Base-by-base conservation (phyloP, 164 flowering plant genomes). In the Tinospora cordifolia region DNA sequence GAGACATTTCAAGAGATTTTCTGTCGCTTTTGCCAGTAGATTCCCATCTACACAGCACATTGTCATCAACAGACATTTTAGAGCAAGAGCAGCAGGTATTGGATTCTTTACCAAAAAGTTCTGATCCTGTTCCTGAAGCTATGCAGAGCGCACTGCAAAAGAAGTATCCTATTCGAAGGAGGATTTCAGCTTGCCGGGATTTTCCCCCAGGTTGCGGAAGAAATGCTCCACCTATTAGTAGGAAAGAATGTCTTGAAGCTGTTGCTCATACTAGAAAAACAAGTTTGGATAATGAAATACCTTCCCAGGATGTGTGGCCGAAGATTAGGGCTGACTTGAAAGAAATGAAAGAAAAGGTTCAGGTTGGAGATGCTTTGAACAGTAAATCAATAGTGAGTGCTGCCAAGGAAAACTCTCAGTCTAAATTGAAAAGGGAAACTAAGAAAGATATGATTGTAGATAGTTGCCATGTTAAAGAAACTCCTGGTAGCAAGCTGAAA, bases 141-240 rank as follows among this genome's bases (percentile, higher is more conserved):
- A 27, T 25, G 51, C 63, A 69, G 59, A 40, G 38, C 21, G 47
- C 24, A 14, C 0, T 64, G 14, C 22, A 36, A 22, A 74, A 68
- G 62, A 79, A 74, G 6, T 86, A 75, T 71, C 87, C 84, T 75
- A 81, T 82, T 40, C 79, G 74, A 22, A 81, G 83, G 75, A 84
- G 75, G 69, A 59, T 85, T 62, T 83, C 79, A 0, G 74, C 75
- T 21, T 24, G 11, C 17, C 67, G 81, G 49, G 79, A 79, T 71
- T 83, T 79, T 38, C 83, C 83, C 14, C 74, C 49, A 7, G 72
- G 72, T 49, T 80, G 83, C 71, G 83, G 83, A 63, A 75, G 77
- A 47, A 77, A 82, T 73, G 87, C 81, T 67, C 76, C 74, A 39
- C 54, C 0, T 39, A 63, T 77, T 54, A 65, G 63, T 27, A 70